Evolutionary conservation across 1,139 yeast genomes (phyloP), one percentile per base, ranked within the genome.

Genomic region (Hanseniaspora sp.): DNA sequence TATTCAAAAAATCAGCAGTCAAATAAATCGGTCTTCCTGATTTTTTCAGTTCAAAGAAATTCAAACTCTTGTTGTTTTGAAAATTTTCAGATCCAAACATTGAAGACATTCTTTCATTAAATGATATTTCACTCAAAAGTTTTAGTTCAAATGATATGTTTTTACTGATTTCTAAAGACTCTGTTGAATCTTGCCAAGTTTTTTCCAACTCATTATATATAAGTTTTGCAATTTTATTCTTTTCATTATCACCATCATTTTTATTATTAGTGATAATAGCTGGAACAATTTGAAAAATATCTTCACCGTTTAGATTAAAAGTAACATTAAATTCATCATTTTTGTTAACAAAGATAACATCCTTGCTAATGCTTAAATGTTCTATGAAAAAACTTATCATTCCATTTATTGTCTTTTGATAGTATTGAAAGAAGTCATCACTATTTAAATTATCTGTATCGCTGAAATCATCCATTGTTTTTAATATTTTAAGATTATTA

Each of bases 401-500:
- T 6, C n/a, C 11, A 13, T 31, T 51, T 5, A 45, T 33, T 11
- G 48, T 44, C n/a, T 34, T 17, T 41, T 39, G 46, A 39, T 44
- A 51, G 30, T 51, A 45, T 13, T 44, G 48, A 29, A 51, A 51
- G 31, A 31, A 44, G 23, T 51, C 54, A 6, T 17, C 29, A 9
- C n/a, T 5, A 6, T 31, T 15, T 3, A 13, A 23, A 11, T 30
- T 13, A 7, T 51, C 54, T 5, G 18, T 37, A 17, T 44, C 42
- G 2, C 48, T 51, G n/a, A 41, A 65, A 0, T 67, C 59, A 56
- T 67, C 70, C 47, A 67, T 53, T 15, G 63, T 54, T 30, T 63
- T 60, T 33, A 67, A 55, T 48, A 64, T 65, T 43, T 64, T 62
- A 54, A 67, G 56, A 55, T 67, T 67, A 48, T 41, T 18, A 18